phyloP scores from a whole-genome alignment of 352 stramenopile genomes.

The Aphanomyces stellatus region DNA sequence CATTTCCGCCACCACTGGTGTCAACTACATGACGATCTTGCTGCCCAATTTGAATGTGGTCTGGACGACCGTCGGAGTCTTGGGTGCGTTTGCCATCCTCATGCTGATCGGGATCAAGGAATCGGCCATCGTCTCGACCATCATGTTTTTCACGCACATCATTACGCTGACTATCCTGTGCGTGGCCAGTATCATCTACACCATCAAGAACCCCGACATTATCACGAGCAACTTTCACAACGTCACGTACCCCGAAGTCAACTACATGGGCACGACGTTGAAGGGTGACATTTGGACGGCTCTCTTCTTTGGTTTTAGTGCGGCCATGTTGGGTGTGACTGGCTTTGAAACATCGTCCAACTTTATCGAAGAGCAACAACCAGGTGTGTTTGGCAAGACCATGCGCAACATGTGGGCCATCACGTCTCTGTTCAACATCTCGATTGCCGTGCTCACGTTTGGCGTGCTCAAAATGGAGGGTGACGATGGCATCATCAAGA shows the following conservation, averaged over 20 bases:
- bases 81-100: slow-evolving; percentile 77
- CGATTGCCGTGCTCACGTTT: slow-evolving; percentile 75
- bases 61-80: slow-evolving; percentile 35
- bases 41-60: slow-evolving; percentile 34
- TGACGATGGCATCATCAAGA: slow-evolving; percentile 44
- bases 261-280: slow-evolving; percentile 29
- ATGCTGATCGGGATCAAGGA: slow-evolving; percentile 82
- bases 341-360: slow-evolving; percentile 87
- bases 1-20: slow-evolving; percentile 46
- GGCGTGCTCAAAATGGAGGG: slow-evolving; percentile 62
- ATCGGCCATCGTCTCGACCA: slow-evolving; percentile 66
- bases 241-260: slow-evolving; percentile 49
- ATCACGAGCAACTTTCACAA: slow-evolving; percentile 54
- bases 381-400: slow-evolving; percentile 75
- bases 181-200: slow-evolving; percentile 47
- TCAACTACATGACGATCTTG: slow-evolving; percentile 50
- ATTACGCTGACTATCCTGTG: slow-evolving; percentile 62
- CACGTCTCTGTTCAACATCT: slow-evolving; percentile 82
- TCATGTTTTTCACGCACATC: slow-evolving; percentile 81
- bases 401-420: slow-evolving; percentile 83
- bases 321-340: slow-evolving; percentile 86
- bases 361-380: slow-evolving; percentile 85
- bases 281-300: slow-evolving; percentile 46
- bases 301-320: slow-evolving; percentile 70
- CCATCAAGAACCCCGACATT: slow-evolving; percentile 43